phyloP scores from a whole-genome alignment of 192 early-diverging fungal genomes.

The Dispira parvispora region DNA sequence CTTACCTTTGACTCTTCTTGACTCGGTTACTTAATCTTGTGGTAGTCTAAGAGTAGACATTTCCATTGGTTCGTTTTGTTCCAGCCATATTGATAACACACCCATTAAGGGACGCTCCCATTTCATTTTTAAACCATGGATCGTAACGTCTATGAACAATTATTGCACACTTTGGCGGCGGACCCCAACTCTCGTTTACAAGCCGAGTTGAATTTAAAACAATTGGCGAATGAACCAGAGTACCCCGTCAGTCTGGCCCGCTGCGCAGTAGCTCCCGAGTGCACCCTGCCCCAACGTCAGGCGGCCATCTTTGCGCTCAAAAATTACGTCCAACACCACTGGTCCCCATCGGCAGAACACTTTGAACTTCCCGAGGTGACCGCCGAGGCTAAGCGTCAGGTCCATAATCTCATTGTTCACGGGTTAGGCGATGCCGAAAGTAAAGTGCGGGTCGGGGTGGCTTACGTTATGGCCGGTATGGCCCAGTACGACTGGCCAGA shows the following conservation, averaged over 20 bases:
- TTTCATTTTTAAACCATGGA: constrained; percentile 33
- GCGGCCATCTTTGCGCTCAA: constrained; percentile 52
- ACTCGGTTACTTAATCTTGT: too few relatives aligned
- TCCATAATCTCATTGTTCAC: neutral
- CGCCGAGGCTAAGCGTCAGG: neutral
- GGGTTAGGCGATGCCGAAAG: neutral
- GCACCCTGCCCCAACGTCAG: constrained; percentile 45
- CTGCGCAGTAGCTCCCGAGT: constrained; percentile 43
- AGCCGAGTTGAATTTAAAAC: constrained; percentile 51
- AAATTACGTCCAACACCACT: constrained; percentile 56
- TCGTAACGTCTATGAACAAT: constrained; percentile 46
- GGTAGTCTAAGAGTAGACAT: too few relatives aligned
- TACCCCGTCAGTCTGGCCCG: constrained; percentile 52
- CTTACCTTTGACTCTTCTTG: too few relatives aligned
- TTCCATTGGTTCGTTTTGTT: too few relatives aligned
- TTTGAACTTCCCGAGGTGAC: neutral
- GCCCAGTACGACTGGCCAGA: constrained; percentile 89
- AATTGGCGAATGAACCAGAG: constrained; percentile 34
- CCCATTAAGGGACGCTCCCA: too few relatives aligned
- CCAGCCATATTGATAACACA: too few relatives aligned
- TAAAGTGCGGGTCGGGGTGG: constrained; percentile 15
- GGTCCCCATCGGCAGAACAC: constrained; percentile 18
- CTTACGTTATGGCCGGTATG: constrained; percentile 73
- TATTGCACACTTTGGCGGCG: constrained; percentile 48
- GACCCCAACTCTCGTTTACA: constrained; percentile 42